Evolutionary conservation across 345 rosid species (phyloP).

Genomic region (Barbarea vulgaris): DNA sequence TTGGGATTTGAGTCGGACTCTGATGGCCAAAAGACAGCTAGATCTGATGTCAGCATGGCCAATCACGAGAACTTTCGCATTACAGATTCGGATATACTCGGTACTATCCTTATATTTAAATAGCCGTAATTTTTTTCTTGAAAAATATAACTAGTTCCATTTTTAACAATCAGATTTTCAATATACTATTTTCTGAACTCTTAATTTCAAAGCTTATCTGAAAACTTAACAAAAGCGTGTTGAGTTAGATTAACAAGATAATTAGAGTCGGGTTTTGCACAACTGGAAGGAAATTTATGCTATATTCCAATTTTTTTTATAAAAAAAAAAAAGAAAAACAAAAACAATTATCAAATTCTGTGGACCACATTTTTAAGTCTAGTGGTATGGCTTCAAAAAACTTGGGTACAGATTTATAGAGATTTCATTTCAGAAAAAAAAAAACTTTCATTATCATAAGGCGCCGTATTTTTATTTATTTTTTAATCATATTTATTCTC

Average conservation of each 20-base stretch:
- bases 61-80: conserved; percentile 27
- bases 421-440: too few relatives aligned
- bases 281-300: not conserved
- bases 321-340: too few relatives aligned
- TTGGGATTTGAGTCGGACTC: conserved; percentile 20
- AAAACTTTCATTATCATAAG: too few relatives aligned
- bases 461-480: too few relatives aligned
- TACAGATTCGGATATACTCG: conserved; percentile 55
- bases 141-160: not conserved
- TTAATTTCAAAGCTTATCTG: not conserved
- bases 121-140: not conserved
- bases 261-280: too few relatives aligned
- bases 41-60: conserved; percentile 48
- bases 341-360: too few relatives aligned
- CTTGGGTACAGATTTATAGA: too few relatives aligned
- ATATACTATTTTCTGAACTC: not conserved
- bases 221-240: conserved; percentile 24
- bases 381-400: not conserved
- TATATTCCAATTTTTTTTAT: too few relatives aligned
- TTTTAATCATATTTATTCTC: too few relatives aligned
- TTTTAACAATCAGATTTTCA: not conserved
- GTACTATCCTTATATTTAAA: conserved; percentile 16
- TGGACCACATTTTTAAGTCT: not conserved
- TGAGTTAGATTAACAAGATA: not conserved
- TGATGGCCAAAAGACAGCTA: conserved; percentile 43